Conservation (phyloP, 352 stramenopile species). For the Globisporangium nodosum region DNA sequence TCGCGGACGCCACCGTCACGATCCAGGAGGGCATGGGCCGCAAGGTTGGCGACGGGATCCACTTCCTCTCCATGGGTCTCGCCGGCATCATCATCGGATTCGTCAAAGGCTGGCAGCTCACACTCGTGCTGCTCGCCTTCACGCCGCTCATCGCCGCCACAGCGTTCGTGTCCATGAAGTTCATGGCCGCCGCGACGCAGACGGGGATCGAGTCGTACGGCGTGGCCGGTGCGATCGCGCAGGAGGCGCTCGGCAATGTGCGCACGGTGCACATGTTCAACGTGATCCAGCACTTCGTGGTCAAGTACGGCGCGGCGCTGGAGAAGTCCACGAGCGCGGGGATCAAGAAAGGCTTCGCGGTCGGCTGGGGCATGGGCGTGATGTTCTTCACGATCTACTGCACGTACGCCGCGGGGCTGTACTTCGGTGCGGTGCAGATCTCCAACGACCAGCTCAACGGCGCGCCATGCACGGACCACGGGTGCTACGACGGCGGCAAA, state of each 20-base stretch:
- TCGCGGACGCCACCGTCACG: constrained; percentile 29
- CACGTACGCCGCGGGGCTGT: constrained; percentile 76
- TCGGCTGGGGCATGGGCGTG: constrained; percentile 49
- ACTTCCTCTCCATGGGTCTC: constrained; percentile 62
- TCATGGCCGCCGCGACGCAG: constrained; percentile 42
- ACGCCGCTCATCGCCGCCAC: constrained; percentile 59
- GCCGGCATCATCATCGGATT: constrained; percentile 61
- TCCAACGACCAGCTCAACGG: constrained; percentile 41
- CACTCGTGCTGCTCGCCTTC: constrained; percentile 66
- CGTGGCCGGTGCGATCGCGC: constrained; percentile 54
- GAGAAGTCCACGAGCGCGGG: constrained; percentile 35
- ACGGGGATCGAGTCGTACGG: constrained; percentile 49
- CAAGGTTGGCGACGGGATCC: constrained; percentile 52
- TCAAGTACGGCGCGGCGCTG: constrained; percentile 54
- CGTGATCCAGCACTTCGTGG: constrained; percentile 43
- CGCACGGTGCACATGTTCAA: constrained; percentile 82
- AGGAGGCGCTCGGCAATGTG: constrained; percentile 66
- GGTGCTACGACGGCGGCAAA: constrained; percentile 58
- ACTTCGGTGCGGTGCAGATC: constrained; percentile 66
- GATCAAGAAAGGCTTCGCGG: constrained; percentile 42
- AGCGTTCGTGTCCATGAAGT: constrained; percentile 47
- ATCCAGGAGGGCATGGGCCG: constrained; percentile 66
- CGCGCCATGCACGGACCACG: constrained; percentile 20
- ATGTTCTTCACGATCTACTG: constrained; percentile 68
- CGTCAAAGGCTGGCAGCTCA: constrained; percentile 58